Evolutionary conservation across 2,329 filamentous ascomycete species (phyloP).

Genomic region (Aspergillus vadensis): DNA sequence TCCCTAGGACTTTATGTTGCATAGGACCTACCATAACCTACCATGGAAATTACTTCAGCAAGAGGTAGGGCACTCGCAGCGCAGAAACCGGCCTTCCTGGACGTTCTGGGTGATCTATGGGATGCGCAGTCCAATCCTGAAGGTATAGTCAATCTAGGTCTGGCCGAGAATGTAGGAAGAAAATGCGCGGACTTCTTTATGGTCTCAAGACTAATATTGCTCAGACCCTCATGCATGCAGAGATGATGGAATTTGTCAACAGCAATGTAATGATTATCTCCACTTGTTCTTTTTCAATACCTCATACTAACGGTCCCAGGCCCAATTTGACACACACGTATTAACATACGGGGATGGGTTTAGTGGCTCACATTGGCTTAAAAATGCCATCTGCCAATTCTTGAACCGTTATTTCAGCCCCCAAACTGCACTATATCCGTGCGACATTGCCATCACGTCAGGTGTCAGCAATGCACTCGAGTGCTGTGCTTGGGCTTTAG

Average conservation of each 20-base stretch:
- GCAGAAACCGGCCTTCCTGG: background rate
- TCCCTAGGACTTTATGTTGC: background rate
- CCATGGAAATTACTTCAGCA: background rate
- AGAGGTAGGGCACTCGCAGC: background rate
- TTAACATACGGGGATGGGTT: background rate
- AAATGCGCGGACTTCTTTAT: background rate
- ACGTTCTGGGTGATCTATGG: background rate
- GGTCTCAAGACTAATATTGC: background rate
- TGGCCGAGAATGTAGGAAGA: background rate
- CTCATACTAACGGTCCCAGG: background rate
- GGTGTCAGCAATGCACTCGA: background rate
- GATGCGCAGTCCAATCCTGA: background rate
- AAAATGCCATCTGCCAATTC: background rate
- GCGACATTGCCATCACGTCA: background rate
- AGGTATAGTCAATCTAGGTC: background rate
- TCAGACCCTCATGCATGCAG: background rate
- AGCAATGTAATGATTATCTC: background rate
- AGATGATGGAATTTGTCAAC: background rate
- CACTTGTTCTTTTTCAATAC: background rate
- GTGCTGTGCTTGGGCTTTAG: background rate
- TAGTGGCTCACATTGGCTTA: background rate
- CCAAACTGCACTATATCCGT: background rate
- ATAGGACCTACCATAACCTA: background rate
- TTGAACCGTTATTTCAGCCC: background rate
- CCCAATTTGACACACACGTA: background rate